Base-by-base conservation (phyloP, 768 basidiomycete genomes). In the Termitomyces titanicus region DNA sequence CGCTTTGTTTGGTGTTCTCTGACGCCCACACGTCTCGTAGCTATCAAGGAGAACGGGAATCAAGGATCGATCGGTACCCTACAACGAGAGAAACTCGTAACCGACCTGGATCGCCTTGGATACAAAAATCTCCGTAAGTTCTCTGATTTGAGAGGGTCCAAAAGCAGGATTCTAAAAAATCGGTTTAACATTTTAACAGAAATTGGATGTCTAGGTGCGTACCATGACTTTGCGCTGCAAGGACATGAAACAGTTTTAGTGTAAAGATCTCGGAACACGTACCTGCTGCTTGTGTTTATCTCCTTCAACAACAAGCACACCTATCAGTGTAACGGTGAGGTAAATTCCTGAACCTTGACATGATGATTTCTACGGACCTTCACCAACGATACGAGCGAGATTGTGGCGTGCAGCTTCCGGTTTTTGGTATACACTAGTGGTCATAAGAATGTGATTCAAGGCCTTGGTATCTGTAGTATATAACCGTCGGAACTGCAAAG, bases 141-240 rank as follows among this genome's bases (percentile, higher is more conserved):
- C 80, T 2, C 84, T 73, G 37, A 87, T 76, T 60, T 86, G 84
- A 1, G 76, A 68, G 2, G 76, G 73, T 1, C 85, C 83, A 60
- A 89, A 89, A 0, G 85, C 85, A 12, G 86, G 85, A 58, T 87
- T 88, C 85, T 80, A 46, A 12, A 27, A 38, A 8, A 8, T 17
- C 5, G 9, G 10, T 40, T 43, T 4, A 29, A n/a, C 18, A 39
- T 20, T 5, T 2, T 33, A 15, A 20, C 47, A 33, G 13, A 9
- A 22, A 43, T 8, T 27, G 11, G 33, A 8, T 20, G 31, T 12
- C 33, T 47, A n/a, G 12, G 5, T 13, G 17, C n/a, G 18, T 55
- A 77, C 78, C 77, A 79, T 78, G 22, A 79, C 68, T 59, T 65
- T 74, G 20, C 79, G 67, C 76, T 79, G 50, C 3, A 38, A 58